These are phyloP conservation scores for Aspergillus sp. DNA, from an alignment of 2,329 filamentous ascomycete species.

Conservation along the genomic window DNA sequence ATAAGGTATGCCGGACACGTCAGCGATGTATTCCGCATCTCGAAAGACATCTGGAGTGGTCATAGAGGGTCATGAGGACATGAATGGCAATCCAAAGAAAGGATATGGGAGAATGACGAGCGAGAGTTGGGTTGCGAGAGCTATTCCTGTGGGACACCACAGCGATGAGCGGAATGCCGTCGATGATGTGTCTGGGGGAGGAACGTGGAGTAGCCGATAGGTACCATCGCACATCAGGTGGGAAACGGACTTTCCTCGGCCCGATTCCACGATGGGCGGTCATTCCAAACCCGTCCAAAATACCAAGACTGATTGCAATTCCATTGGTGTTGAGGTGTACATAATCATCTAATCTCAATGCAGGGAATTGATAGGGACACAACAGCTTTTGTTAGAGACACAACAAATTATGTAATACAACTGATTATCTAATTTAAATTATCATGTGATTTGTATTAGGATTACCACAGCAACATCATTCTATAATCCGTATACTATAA, in stretches of 20 bases:
- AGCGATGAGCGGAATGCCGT: neutral
- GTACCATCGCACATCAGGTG: constrained; percentile 3
- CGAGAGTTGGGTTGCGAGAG: constrained; percentile 3
- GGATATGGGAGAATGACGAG: neutral
- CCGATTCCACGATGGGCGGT: constrained; percentile 4
- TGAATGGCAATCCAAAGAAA: constrained; percentile 18
- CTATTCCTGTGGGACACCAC: neutral
- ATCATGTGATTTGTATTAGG: too few relatives aligned
- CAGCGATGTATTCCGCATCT: constrained; percentile 47
- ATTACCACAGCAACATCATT: too few relatives aligned
- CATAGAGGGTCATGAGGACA: constrained; percentile 47
- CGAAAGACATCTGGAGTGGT: constrained; percentile 44
- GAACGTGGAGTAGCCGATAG: neutral
- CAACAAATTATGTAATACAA: too few relatives aligned
- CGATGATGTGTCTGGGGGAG: neutral
- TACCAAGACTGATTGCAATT: too few relatives aligned
- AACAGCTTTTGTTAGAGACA: too few relatives aligned
- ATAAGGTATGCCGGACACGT: constrained; percentile 41
- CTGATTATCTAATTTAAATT: too few relatives aligned
- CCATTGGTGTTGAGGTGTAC: too few relatives aligned
- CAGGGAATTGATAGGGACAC: too few relatives aligned
- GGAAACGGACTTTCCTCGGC: constrained; percentile 19
- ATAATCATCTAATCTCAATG: too few relatives aligned
- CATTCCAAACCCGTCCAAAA: too few relatives aligned
- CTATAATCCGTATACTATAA: too few relatives aligned